Base-by-base conservation (phyloP, 257 asterid species). In the Jaltomata sinuosa region DNA sequence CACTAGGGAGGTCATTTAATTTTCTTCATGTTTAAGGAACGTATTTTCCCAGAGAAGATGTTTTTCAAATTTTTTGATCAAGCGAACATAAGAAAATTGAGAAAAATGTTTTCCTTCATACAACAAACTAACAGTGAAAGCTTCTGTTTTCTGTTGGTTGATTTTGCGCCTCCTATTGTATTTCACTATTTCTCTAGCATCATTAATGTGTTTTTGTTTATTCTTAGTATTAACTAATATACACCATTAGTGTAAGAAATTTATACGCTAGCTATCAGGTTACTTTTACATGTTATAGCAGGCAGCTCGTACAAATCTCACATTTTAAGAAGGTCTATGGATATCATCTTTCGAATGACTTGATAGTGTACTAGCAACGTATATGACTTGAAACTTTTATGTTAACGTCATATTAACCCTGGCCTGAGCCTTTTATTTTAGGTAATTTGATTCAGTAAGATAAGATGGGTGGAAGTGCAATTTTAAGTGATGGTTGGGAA, bases 401-500 rank as follows among this genome's bases (percentile, higher is more conserved):
- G 53, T 47, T 47, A 4, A 38, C 3, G 36, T 32, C 42, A 47
- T 47, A 47, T 47, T 47, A 47, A 47, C 4, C 53, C 53, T 2
- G 53, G 12, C 53, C 53, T 47, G 53, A 47, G 18, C 53, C 53
- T 12, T 2, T 14, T 47, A 47, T 47, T 38, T 5, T 38, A 38
- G 42, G 42, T 38, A 38, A 38, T 57, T 22, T 57, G 71, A 27
- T 61, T 65, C 74, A 3, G 9, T 0, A 7, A 67, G 47, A 29
- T 32, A 67, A 67, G 14, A 94, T 95, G 98, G 97, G 98, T 32
- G 99, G 97, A 40, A 91, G 94, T 85, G 85, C 83, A 38, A 61
- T 86, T 7, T 32, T 68, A 64, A 90, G 87, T 85, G 98, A 93
- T 74, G 97, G 89, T 79, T 93, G 99, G 98, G 97, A 95, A 90